Evolutionary conservation across 2,329 filamentous ascomycete species (phyloP).

Genomic region (Colletotrichum sp.): DNA sequence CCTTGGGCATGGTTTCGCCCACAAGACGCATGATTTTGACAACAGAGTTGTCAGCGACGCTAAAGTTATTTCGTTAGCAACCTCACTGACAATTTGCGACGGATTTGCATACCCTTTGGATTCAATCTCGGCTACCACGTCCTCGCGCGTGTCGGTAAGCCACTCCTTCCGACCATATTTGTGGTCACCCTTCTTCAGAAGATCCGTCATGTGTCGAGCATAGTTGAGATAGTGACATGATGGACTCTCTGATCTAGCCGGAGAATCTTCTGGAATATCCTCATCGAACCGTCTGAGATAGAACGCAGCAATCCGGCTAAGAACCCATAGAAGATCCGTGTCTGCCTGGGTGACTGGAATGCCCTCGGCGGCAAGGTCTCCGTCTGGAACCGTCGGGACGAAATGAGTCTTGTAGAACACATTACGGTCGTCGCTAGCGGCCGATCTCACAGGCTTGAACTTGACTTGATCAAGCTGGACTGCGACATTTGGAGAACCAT

Average conservation of each 20-base stretch:
- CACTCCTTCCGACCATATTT: constrained; percentile 24
- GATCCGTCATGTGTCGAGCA: constrained; percentile 25
- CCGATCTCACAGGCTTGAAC: not conserved
- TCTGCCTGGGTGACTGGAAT: constrained; percentile 28
- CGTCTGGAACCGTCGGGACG: not conserved
- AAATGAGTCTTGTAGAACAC: constrained; percentile 3
- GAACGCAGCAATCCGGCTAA: not conserved
- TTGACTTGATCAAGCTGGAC: not conserved
- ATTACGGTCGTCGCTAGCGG: not conserved
- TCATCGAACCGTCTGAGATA: not conserved
- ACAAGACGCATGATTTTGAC: not conserved
- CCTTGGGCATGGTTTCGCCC: constrained; percentile 27
- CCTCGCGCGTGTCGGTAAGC: not conserved
- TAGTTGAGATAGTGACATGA: not conserved
- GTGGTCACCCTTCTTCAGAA: constrained; percentile 23
- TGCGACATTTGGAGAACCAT: not conserved
- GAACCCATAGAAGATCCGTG: not conserved
- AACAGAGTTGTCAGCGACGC: not conserved
- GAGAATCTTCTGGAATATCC: not conserved
- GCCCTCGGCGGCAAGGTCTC: not conserved
- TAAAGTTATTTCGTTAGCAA: not conserved
- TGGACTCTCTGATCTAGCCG: not conserved
- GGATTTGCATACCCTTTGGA: not conserved
- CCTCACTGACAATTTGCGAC: not conserved
- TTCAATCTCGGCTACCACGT: not conserved